Percentiles rank a stretch among this genome's conserved stretches.
Conservation (phyloP, 495 filamentous ascomycete genomes). For the Xylaria flabelliformis region DNA sequence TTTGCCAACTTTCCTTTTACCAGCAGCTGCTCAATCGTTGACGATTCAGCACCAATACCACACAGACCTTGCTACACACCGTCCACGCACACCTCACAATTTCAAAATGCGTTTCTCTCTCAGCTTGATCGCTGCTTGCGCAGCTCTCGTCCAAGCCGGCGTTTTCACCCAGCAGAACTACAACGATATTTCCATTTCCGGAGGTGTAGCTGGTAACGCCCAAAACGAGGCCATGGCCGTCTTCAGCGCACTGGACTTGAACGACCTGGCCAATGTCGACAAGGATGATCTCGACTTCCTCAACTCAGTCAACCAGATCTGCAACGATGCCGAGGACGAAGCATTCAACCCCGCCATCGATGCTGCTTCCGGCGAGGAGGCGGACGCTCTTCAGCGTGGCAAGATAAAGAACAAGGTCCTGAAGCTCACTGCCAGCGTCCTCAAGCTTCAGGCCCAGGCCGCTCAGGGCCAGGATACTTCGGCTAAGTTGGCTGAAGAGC, state of each 20-base stretch:
- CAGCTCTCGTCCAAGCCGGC: constrained; percentile 34
- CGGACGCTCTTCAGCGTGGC: constrained; percentile 53
- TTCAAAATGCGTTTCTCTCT: constrained; percentile 42
- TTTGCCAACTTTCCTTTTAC: constrained; percentile 24
- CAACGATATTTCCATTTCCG: constrained; percentile 48
- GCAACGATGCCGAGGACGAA: constrained; percentile 48
- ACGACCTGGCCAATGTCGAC: constrained; percentile 46
- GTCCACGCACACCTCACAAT: constrained; percentile 14
- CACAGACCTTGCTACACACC: background rate
- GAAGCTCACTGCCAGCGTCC: constrained; percentile 50
- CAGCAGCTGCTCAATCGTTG: constrained; percentile 29
- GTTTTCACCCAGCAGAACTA: constrained; percentile 41
- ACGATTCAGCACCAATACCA: constrained; percentile 18
- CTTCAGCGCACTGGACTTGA: constrained; percentile 43
- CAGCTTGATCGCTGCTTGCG: constrained; percentile 33
- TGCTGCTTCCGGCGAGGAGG: constrained; percentile 40
- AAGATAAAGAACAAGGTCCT: constrained; percentile 64
- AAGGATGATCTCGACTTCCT: constrained; percentile 49
- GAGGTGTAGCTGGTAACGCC: constrained; percentile 52
- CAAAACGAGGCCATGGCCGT: constrained; percentile 46
- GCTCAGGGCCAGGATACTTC: constrained; percentile 47
- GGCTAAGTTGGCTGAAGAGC: constrained; percentile 43
- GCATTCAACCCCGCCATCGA: constrained; percentile 51
- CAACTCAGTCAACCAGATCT: constrained; percentile 44
- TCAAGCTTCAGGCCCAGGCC: constrained; percentile 43